A percentile compares a stretch with the other conserved stretches of the same genome.
Conservation (phyloP, 345 rosid genomes). For the Salix exigua region DNA sequence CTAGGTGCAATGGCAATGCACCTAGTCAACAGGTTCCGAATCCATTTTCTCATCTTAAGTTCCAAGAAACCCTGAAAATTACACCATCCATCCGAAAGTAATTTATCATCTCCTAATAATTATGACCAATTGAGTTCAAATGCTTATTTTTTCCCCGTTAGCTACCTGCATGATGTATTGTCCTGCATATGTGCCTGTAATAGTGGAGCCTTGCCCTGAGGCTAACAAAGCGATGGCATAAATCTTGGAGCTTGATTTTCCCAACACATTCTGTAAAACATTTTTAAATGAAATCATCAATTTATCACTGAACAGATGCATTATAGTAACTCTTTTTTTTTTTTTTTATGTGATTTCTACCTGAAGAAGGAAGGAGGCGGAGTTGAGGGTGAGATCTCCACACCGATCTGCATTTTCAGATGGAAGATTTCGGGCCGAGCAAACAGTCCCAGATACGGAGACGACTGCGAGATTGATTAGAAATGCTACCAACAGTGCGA, state of each 20-base stretch:
- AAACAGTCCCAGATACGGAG: conserved; percentile 56
- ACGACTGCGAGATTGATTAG: conserved; percentile 54
- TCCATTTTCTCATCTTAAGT: conserved; percentile 53
- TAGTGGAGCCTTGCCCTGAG: conserved; percentile 67
- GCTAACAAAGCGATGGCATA: conserved; percentile 65
- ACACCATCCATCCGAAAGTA: not conserved
- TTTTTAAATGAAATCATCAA: not conserved
- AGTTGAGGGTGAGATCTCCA: conserved; percentile 49
- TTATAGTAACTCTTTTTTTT: no score
- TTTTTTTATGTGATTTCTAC: conserved; percentile 10
- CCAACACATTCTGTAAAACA: conserved; percentile 57
- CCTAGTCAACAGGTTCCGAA: conserved; percentile 57
- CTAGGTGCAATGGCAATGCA: conserved; percentile 60
- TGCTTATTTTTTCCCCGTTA: no score
- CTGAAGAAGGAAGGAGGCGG: conserved; percentile 75
- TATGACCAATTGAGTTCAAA: not conserved
- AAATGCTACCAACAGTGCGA: conserved; percentile 60
- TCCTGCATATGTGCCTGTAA: conserved; percentile 71
- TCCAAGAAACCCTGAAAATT: conserved; percentile 57
- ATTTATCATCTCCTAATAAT: not conserved
- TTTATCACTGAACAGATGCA: not conserved
- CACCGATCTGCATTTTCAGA: conserved; percentile 25
- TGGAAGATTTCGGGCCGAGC: conserved; percentile 33
- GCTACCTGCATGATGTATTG: conserved; percentile 62
- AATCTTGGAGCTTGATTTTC: conserved; percentile 48